phyloP scores from a whole-genome alignment of 257 asterid species.

The Asclepias syriaca region DNA sequence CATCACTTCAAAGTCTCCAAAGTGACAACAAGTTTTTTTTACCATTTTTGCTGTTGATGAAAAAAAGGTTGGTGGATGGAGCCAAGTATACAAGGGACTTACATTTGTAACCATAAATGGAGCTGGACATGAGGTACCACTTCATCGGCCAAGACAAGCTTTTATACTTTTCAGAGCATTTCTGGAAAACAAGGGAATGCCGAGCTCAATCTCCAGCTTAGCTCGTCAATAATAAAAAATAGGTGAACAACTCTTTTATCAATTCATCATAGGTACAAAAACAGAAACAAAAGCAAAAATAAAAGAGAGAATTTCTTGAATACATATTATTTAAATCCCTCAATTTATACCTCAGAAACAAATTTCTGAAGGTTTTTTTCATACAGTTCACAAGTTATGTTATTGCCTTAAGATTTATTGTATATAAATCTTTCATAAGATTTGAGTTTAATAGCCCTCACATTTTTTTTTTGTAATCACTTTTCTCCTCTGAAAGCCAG shows the following conservation, averaged over 20 bases:
- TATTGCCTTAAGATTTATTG: background rate
- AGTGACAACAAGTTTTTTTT: too few relatives aligned
- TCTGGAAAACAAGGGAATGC: conserved; percentile 72
- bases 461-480: conserved; percentile 2
- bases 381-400: background rate
- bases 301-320: conserved; percentile 5
- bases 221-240: background rate
- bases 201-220: conserved; percentile 26
- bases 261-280: background rate
- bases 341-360: background rate
- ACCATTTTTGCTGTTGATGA: background rate
- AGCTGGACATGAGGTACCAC: conserved; percentile 98
- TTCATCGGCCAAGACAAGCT: conserved; percentile 95
- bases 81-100: conserved; percentile 86
- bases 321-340: background rate
- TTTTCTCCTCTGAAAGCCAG: background rate
- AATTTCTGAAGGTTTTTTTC: background rate
- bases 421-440: conserved; percentile 2
- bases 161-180: conserved; percentile 66
- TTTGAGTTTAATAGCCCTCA: background rate
- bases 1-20: background rate
- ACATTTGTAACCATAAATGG: conserved; percentile 80
- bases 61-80: conserved; percentile 96
- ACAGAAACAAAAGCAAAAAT: background rate
- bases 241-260: background rate